Percentiles rank a stretch among this genome's conserved stretches.
Conservation (phyloP, 305 asterid species). For the Solanum chacoense region DNA sequence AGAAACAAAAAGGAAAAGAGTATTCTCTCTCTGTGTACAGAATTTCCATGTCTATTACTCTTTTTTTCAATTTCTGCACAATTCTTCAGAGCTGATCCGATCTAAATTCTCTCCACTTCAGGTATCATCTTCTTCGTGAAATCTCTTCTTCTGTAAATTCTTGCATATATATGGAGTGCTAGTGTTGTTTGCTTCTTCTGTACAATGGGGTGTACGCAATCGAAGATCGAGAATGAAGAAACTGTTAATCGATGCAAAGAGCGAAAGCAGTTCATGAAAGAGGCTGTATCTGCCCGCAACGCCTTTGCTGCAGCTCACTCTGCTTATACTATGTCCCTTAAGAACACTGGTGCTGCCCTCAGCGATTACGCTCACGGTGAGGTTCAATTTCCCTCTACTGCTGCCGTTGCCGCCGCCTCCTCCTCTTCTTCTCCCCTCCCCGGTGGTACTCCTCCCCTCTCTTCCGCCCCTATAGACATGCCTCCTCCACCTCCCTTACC, state of each 20-base stretch:
- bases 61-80: neutral
- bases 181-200: neutral
- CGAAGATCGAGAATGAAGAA: slow-evolving; percentile 96
- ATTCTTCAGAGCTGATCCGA: neutral
- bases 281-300: slow-evolving; percentile 73
- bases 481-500: slow-evolving; percentile 45
- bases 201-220: slow-evolving; percentile 84
- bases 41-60: neutral
- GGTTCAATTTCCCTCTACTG: slow-evolving; percentile 27
- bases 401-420: slow-evolving; percentile 9
- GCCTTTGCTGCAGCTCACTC: slow-evolving; percentile 96
- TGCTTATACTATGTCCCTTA: slow-evolving; percentile 70
- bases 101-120: neutral
- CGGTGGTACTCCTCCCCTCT: slow-evolving; percentile 38
- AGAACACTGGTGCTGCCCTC: slow-evolving; percentile 91
- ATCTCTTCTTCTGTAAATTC: neutral
- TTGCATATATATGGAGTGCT: neutral
- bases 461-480: neutral
- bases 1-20: neutral
- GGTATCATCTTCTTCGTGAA: neutral
- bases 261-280: slow-evolving; percentile 69
- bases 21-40: neutral
- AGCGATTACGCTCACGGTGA: slow-evolving; percentile 86
- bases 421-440: slow-evolving; percentile 26
- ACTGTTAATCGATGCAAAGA: slow-evolving; percentile 83